Base-by-base conservation (phyloP, 1,139 yeast species). In the Trichomonascaceae sp. region DNA sequence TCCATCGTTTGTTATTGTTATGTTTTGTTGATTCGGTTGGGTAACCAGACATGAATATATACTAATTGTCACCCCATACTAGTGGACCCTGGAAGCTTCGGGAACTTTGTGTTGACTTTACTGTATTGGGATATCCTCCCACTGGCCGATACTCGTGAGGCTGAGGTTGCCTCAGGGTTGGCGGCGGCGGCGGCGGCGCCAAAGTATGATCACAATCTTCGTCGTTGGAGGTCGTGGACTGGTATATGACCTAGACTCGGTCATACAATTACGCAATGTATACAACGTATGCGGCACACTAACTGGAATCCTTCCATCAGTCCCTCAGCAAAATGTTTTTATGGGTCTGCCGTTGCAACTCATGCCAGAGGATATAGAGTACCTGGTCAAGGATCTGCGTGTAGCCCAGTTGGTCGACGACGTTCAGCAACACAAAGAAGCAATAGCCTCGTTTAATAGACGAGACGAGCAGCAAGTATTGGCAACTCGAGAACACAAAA, bases 291-390 rank as follows among this genome's bases (percentile, higher is more conserved):
- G 76, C 27, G 98, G 98, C 0, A 72, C 78, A 1, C 62, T 89
- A 14, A 61, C 72, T 1, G 98, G 98, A 0, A 78, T 94, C 0
- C 58, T 89, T 26, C 81, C 95, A 0, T 68, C 74, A 31, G 85
- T 87, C 15, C 93, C 97, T 2, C 98, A 89, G 54, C 98, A 89
- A 48, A 87, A 84, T 50, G 64, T 77, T 27, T 79, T 87, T 49
- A 63, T 82, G 34, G 93, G 95, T 1, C 60, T 87, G 3, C 98
- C 98, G 0, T 57, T 87, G 34, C 72, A 74, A 46, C 61, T 89
- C 30, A 69, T 74, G 59, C 56, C 71, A 0, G 93, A 80, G 56
- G 97, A 89, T 47, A 71, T 76, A 0, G 42, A 74, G 9, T 81
- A 82, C 74, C 59, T 84, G 27, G 62, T 77, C 3, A 60, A 63